phyloP scores from a whole-genome alignment of 805 yeast species.

The Sungouiozyma intestinalis region DNA sequence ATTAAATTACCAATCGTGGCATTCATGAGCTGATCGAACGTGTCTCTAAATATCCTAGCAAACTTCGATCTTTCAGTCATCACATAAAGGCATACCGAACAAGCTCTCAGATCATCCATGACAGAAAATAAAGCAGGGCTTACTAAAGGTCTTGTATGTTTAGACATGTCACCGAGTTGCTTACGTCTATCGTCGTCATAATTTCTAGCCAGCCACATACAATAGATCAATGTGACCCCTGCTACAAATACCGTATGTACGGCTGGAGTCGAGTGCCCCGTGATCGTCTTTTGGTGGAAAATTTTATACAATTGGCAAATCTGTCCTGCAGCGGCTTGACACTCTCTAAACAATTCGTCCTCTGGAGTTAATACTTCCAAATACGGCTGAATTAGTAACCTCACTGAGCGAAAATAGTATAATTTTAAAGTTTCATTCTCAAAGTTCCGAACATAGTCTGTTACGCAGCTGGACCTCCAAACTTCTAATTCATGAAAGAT shows the following conservation, averaged over 20 bases:
- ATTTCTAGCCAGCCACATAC: conserved; percentile 57
- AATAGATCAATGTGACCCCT: conserved; percentile 56
- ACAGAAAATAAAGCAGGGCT: conserved; percentile 45
- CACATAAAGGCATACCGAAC: conserved; percentile 52
- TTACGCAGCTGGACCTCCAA: conserved; percentile 42
- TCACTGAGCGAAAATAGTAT: conserved; percentile 49
- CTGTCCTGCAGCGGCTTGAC: conserved; percentile 66
- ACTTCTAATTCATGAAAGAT: conserved; percentile 45
- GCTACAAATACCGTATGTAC: conserved; percentile 60
- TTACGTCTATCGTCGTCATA: conserved; percentile 47
- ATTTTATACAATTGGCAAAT: conserved; percentile 54
- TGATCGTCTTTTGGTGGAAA: conserved; percentile 50
- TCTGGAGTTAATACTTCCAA: conserved; percentile 51
- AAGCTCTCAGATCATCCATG: conserved; percentile 53
- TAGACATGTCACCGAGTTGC: conserved; percentile 45
- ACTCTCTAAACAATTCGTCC: conserved; percentile 49
- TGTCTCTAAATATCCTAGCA: conserved; percentile 52
- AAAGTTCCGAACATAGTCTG: conserved; percentile 31
- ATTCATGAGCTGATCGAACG: conserved; percentile 55
- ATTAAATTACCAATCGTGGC: conserved; percentile 55
- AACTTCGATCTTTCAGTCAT: conserved; percentile 57
- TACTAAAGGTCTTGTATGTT: conserved; percentile 50
- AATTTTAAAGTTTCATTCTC: conserved; percentile 51
- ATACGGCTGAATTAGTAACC: conserved; percentile 54
- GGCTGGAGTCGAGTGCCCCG: conserved; percentile 56